These are phyloP conservation scores for Globisporangium splendens DNA, from an alignment of 352 stramenopile genomes.

Conservation along the genomic window DNA sequence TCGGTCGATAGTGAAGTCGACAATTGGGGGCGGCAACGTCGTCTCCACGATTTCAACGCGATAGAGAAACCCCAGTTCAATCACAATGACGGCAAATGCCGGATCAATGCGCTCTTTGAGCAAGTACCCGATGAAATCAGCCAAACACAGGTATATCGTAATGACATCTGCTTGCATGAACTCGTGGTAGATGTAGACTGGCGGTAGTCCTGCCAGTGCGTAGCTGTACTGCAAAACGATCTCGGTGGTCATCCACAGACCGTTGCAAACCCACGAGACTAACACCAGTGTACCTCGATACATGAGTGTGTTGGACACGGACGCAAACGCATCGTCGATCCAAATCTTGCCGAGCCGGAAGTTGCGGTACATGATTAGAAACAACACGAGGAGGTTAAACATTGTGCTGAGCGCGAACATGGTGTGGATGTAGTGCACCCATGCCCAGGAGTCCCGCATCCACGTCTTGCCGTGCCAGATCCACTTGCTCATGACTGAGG, in stretches of 20 bases:
- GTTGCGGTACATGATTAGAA: constrained; percentile 27
- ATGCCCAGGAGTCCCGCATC: constrained; percentile 27
- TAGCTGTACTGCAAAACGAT: constrained; percentile 25
- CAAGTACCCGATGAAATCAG: background rate
- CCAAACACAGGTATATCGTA: constrained; percentile 1
- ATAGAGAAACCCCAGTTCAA: background rate
- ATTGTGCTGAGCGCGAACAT: constrained; percentile 26
- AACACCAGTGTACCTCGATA: constrained; percentile 21
- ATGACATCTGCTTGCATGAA: constrained; percentile 34
- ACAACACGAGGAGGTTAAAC: constrained; percentile 23
- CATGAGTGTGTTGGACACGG: constrained; percentile 23
- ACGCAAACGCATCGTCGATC: constrained; percentile 38
- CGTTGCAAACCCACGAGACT: constrained; percentile 22
- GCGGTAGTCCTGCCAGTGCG: constrained; percentile 13
- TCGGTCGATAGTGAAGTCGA: background rate
- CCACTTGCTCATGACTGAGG: constrained; percentile 5
- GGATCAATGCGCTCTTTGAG: constrained; percentile 4
- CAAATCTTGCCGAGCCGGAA: constrained; percentile 29
- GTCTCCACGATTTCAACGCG: background rate
- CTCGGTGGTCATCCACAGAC: constrained; percentile 35
- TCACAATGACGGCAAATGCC: background rate
- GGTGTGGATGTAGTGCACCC: constrained; percentile 36
- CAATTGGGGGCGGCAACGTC: background rate
- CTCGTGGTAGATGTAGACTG: constrained; percentile 15
- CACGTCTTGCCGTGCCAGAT: background rate